A percentile compares a stretch with the other conserved stretches of the same genome.
These are phyloP conservation scores for Nakazawaea ambrosiae DNA, from an alignment of 805 yeast genomes.

Conservation along the genomic window DNA sequence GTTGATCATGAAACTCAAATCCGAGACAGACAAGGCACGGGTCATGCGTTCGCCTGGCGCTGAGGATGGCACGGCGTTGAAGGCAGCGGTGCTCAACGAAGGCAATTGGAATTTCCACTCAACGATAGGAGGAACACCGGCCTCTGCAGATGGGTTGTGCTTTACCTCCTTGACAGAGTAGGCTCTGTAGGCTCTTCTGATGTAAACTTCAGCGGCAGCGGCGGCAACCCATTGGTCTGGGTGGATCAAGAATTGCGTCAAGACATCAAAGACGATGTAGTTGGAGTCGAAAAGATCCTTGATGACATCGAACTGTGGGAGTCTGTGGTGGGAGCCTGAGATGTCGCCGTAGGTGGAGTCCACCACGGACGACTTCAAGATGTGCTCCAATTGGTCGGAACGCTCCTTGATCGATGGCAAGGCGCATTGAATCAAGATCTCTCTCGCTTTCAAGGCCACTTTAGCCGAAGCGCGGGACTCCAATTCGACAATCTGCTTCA, in stretches of 20 bases:
- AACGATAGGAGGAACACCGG: slow-evolving; percentile 54
- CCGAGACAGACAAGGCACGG: slow-evolving; percentile 90
- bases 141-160: slow-evolving; percentile 45
- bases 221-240: slow-evolving; percentile 82
- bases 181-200: slow-evolving; percentile 95
- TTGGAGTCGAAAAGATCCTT: slow-evolving; percentile 94
- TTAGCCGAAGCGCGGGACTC: slow-evolving; percentile 89
- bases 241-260: slow-evolving; percentile 83
- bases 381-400: slow-evolving; percentile 95
- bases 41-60: slow-evolving; percentile 39
- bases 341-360: slow-evolving; percentile 85
- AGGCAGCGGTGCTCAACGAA: slow-evolving; percentile 61
- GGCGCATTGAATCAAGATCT: slow-evolving; percentile 92
- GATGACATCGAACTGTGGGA: slow-evolving; percentile 74
- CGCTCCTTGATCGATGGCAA: slow-evolving; percentile 94
- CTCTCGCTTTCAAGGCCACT: slow-evolving; percentile 93
- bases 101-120: slow-evolving; percentile 90
- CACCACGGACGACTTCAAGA: slow-evolving; percentile 75
- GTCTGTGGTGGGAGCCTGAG: slow-evolving; percentile 56
- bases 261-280: slow-evolving; percentile 92
- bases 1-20: slow-evolving; percentile 78
- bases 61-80: slow-evolving; percentile 54
- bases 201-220: slow-evolving; percentile 96
- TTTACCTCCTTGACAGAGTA: slow-evolving; percentile 76
- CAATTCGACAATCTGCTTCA: slow-evolving; percentile 77